Evolutionary conservation across 495 filamentous ascomycete species (phyloP), one percentile per base, ranked within the genome.

Genomic region (Tuber borchii): DNA sequence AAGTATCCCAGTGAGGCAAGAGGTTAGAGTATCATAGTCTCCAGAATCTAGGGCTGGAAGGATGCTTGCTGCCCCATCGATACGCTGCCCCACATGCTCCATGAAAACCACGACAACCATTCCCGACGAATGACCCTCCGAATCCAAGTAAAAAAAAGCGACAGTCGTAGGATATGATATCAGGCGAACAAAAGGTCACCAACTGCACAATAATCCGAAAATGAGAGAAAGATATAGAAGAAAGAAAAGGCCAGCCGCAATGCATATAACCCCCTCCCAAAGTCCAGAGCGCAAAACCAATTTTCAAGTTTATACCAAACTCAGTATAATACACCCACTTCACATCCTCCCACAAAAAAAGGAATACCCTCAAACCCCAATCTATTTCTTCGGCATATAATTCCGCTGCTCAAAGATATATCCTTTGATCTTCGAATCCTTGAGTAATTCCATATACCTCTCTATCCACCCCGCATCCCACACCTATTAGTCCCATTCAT

Each of bases 371-470:
- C 73, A 61, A 71, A 9, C 26, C 71, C 73, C 74, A 44, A 69
- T 69, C 70, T 76, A 46, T 42, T 81, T 56, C 43, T 51, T 71
- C 17, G 79, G 79, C 20, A 77, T 26, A 40, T 92, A 93, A 85
- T 97, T 97, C 86, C 95, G 92, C 88, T 97, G 94, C 86, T 95
- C 87, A 80, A 94, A 95, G 69, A 95, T 83, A 84, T 97, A 97
- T 79, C 95, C 95, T 86, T 89, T 90, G 81, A 97, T 87, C 86
- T 93, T 92, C 82, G 91, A 86, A 75, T 94, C 90, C 85, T 91
- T 91, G 83, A 99, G 87, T 74, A 97, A 86, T 84, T 97, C 91
- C 79, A 99, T 90, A 86, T 99, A 99, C 82, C 93, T 91, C 83
- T 97, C 95, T 99, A 81, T 44, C 48, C 51, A 12, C 70, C 26